Evolutionary conservation across 345 rosid species (phyloP).

Genomic region (Physaria fendleri): DNA sequence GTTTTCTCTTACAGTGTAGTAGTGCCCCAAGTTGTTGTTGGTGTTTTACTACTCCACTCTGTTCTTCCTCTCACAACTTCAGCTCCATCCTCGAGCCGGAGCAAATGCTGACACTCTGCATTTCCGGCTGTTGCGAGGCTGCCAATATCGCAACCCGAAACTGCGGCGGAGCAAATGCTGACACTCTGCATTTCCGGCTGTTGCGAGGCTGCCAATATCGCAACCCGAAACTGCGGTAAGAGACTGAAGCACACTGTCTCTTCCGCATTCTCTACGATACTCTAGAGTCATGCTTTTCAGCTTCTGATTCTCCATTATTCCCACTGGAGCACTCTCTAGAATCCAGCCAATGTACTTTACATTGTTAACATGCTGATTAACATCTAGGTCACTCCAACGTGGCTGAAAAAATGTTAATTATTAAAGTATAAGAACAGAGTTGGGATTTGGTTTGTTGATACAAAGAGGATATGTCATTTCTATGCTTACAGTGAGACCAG

Average conservation of each 20-base stretch:
- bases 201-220: constrained; percentile 34
- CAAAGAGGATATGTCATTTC: neutral
- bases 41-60: constrained; percentile 70
- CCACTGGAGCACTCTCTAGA: constrained; percentile 95
- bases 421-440: no score
- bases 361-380: constrained; percentile 97
- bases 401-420: constrained; percentile 52
- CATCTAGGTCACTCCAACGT: constrained; percentile 91
- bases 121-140: constrained; percentile 35
- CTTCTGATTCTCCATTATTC: constrained; percentile 77
- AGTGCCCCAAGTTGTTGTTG: constrained; percentile 32
- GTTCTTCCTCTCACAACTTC: constrained; percentile 92
- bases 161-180: constrained; percentile 88
- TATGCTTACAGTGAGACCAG: constrained; percentile 77
- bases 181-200: constrained; percentile 53
- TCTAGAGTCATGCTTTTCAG: constrained; percentile 76
- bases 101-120: constrained; percentile 90
- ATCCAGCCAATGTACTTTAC: constrained; percentile 98
- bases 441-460: no score
- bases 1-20: no score
- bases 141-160: constrained; percentile 42
- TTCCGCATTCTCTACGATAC: constrained; percentile 94
- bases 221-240: constrained; percentile 58
- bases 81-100: constrained; percentile 73
- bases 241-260: constrained; percentile 87